Evolutionary conservation across 228 moss, liverwort and hornwort species (phyloP).

Genomic region (Sphagnum fallax): DNA sequence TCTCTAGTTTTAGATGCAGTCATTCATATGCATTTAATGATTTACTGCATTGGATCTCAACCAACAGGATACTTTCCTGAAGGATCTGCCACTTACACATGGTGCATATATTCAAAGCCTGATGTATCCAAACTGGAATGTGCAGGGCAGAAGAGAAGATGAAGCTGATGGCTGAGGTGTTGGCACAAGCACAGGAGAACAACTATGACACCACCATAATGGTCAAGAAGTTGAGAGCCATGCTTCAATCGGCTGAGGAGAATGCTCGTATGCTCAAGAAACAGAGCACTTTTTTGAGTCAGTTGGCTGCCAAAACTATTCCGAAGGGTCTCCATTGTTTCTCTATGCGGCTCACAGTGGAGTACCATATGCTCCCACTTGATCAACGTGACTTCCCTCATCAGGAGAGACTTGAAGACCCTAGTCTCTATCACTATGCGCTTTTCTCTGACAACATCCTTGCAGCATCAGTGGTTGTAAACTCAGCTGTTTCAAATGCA

Average conservation of each 20-base stretch:
- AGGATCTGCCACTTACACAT: too few species aligned
- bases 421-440: slow-evolving; percentile 63
- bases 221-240: slow-evolving; percentile 75
- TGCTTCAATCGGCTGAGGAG: slow-evolving; percentile 72
- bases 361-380: slow-evolving; percentile 33
- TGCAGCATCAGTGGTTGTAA: slow-evolving; percentile 63
- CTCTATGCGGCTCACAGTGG: slow-evolving; percentile 65
- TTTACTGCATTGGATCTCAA: too few species aligned
- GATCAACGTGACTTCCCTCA: slow-evolving; percentile 40
- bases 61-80: too few species aligned
- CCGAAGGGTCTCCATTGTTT: slow-evolving; percentile 81
- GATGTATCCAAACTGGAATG: slow-evolving; percentile 12
- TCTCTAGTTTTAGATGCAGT: too few species aligned
- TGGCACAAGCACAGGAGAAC: slow-evolving; percentile 59
- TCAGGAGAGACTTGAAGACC: slow-evolving; percentile 55
- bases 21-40: too few species aligned
- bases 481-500: slow-evolving; percentile 64
- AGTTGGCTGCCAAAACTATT: slow-evolving; percentile 74
- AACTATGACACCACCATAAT: slow-evolving; percentile 49
- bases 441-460: slow-evolving; percentile 86
- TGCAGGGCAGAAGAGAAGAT: slow-evolving; percentile 62
- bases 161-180: slow-evolving; percentile 57
- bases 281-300: slow-evolving; percentile 79
- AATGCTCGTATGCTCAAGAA: slow-evolving; percentile 58
- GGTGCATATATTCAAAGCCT: too few species aligned